Evolutionary conservation across 139 green algal genomes (phyloP).

Genomic region (Spirogloea muscicola): DNA sequence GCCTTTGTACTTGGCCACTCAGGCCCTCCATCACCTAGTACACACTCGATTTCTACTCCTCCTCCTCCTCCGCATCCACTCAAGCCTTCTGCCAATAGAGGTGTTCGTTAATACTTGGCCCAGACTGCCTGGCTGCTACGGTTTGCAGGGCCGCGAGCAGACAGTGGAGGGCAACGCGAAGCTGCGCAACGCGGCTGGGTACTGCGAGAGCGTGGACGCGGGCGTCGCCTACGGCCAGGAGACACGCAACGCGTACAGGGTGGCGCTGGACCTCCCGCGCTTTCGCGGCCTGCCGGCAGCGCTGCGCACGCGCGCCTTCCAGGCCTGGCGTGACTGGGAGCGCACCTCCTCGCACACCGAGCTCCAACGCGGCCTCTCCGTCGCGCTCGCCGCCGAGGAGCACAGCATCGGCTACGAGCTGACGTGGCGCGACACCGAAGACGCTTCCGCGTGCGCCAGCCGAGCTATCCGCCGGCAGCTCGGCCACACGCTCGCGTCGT

Average conservation of each 20-base stretch:
- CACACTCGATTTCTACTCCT: no score
- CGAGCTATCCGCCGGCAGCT: slow-evolving; percentile 12
- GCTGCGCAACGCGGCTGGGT: slow-evolving; percentile 8
- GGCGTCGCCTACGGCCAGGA: not conserved
- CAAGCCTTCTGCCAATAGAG: no score
- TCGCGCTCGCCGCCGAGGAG: not conserved
- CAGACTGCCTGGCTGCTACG: no score
- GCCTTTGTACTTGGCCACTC: no score
- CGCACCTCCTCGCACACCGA: slow-evolving; percentile 16
- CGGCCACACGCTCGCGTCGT: slow-evolving; percentile 38
- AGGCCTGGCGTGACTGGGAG: slow-evolving; percentile 20
- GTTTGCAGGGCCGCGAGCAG: slow-evolving; percentile 18
- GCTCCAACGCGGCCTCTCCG: not conserved
- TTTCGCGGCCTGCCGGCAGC: slow-evolving; percentile 2
- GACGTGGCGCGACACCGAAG: slow-evolving; percentile 24
- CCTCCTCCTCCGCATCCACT: no score
- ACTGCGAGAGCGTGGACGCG: slow-evolving; percentile 17
- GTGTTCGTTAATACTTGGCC: no score
- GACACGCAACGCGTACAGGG: slow-evolving; percentile 4
- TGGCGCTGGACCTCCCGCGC: slow-evolving; percentile 10
- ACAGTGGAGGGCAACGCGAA: slow-evolving; percentile 17
- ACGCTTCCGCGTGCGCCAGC: not conserved
- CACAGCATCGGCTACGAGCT: slow-evolving; percentile 33
- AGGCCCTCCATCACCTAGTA: no score
- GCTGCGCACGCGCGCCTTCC: not conserved